These are phyloP conservation scores for Teratosphaeria zuluensis DNA, from an alignment of 2,329 filamentous ascomycete species.

Conservation along the genomic window DNA sequence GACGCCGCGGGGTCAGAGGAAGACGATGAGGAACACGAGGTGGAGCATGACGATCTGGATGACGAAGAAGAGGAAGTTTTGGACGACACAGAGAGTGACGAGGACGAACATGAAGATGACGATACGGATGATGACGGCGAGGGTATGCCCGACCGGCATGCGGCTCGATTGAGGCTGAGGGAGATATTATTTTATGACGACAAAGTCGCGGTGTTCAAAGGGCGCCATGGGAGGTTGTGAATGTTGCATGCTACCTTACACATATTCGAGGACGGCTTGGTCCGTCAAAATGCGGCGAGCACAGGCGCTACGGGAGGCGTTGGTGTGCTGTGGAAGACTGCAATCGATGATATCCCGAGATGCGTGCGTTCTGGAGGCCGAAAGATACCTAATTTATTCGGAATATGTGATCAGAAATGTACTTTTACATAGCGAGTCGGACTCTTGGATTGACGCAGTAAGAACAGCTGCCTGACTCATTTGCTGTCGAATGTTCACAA, in stretches of 20 bases:
- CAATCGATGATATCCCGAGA: background rate
- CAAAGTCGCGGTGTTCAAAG: slow-evolving; percentile 71
- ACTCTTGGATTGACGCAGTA: background rate
- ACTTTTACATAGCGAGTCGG: background rate
- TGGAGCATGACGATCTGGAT: slow-evolving; percentile 38
- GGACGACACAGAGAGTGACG: slow-evolving; percentile 28
- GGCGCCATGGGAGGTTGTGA: slow-evolving; percentile 49
- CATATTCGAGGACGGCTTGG: too few relatives aligned
- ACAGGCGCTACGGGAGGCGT: background rate
- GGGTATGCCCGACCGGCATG: slow-evolving; percentile 5
- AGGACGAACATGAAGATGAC: slow-evolving; percentile 27
- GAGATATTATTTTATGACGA: slow-evolving; percentile 82
- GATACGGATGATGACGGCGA: slow-evolving; percentile 17
- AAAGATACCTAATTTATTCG: background rate
- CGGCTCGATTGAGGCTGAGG: slow-evolving; percentile 49
- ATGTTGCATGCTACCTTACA: background rate
- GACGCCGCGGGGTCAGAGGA: slow-evolving; percentile 31
- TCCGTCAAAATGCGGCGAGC: background rate
- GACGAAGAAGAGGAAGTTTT: slow-evolving; percentile 27
- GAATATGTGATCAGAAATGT: background rate
- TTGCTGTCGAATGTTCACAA: too few relatives aligned
- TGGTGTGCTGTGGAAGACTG: background rate
- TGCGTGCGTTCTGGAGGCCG: background rate
- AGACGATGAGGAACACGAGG: slow-evolving; percentile 37
- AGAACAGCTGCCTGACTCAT: background rate